phyloP scores from a whole-genome alignment of 148 eudicot genomes.

The Pouteria glomerata region DNA sequence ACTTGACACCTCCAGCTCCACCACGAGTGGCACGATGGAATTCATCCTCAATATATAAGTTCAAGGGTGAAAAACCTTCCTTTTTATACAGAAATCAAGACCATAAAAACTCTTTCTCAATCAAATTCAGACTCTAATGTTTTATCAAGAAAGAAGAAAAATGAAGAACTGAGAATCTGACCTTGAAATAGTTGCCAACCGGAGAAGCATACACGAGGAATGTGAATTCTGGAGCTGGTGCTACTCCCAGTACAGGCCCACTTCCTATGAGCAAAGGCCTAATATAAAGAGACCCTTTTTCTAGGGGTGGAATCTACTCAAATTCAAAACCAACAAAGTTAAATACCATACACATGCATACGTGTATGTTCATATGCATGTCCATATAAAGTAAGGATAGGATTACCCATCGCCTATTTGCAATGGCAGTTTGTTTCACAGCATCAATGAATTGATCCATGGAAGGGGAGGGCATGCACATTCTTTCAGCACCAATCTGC shows the following conservation, averaged over 20 bases:
- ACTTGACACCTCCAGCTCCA: slow-evolving; percentile 89
- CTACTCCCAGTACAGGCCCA: slow-evolving; percentile 70
- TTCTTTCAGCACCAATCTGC: slow-evolving; percentile 60
- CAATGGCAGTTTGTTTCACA: slow-evolving; percentile 57
- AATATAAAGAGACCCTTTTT: slow-evolving; percentile 84
- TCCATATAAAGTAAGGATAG: neutral
- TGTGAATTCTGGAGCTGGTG: slow-evolving; percentile 80
- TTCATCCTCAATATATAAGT: slow-evolving; percentile 68
- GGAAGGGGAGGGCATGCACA: slow-evolving; percentile 74
- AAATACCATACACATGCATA: neutral
- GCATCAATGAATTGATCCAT: slow-evolving; percentile 55
- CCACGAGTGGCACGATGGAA: slow-evolving; percentile 85
- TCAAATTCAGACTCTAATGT: neutral
- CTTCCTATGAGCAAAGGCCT: slow-evolving; percentile 92
- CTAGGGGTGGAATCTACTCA: slow-evolving; percentile 86
- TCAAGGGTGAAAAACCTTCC: slow-evolving; percentile 74
- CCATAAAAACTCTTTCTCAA: neutral
- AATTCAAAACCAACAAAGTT: neutral
- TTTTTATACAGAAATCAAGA: slow-evolving; percentile 16
- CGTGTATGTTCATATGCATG: neutral
- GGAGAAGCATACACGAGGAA: slow-evolving; percentile 89
- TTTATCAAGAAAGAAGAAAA: neutral
- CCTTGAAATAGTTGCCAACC: slow-evolving; percentile 90
- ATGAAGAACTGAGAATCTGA: neutral
- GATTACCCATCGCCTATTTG: slow-evolving; percentile 62